phyloP scores from a whole-genome alignment of 2,329 filamentous ascomycete genomes.

The Fusarium sp. region DNA sequence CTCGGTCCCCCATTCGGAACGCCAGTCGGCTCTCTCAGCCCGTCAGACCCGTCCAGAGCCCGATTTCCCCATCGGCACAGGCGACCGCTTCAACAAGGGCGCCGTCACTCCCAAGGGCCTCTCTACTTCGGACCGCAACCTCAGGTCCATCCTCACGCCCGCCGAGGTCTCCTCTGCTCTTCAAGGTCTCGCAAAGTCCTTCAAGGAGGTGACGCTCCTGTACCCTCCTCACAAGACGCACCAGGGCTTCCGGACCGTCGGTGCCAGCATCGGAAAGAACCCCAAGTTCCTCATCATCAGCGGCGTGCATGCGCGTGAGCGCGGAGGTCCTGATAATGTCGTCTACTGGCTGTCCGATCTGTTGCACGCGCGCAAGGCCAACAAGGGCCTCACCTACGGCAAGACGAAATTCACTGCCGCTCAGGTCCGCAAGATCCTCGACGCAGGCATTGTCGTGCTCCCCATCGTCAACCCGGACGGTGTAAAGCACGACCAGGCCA shows the following conservation, averaged over 20 bases:
- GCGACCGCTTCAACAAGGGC: conserved; percentile 54
- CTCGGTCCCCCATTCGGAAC: conserved; percentile 31
- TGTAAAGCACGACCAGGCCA: conserved; percentile 60
- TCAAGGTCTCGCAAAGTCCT: conserved; percentile 52
- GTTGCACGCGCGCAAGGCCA: conserved; percentile 60
- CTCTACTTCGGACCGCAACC: conserved; percentile 48
- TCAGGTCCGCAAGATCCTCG: conserved; percentile 61
- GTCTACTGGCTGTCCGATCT: conserved; percentile 67
- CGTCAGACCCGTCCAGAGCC: conserved; percentile 34
- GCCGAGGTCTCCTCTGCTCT: conserved; percentile 57
- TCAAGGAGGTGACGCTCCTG: conserved; percentile 52
- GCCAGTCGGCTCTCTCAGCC: conserved; percentile 15
- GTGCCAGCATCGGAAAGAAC: conserved; percentile 55
- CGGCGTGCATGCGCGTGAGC: conserved; percentile 66
- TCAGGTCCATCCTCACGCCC: conserved; percentile 56
- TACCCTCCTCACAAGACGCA: conserved; percentile 55
- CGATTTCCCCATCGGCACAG: conserved; percentile 53
- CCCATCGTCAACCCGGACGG: conserved; percentile 65
- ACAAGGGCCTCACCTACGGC: conserved; percentile 61
- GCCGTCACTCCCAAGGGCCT: conserved; percentile 48
- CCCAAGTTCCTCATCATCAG: conserved; percentile 63
- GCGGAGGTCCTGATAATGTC: conserved; percentile 64
- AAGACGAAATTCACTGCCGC: conserved; percentile 59
- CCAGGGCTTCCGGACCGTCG: conserved; percentile 52
- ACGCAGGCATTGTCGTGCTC: conserved; percentile 62